These are phyloP conservation scores for Selenicereus undatus DNA, from an alignment of 148 eudicot genomes.

Conservation along the genomic window DNA sequence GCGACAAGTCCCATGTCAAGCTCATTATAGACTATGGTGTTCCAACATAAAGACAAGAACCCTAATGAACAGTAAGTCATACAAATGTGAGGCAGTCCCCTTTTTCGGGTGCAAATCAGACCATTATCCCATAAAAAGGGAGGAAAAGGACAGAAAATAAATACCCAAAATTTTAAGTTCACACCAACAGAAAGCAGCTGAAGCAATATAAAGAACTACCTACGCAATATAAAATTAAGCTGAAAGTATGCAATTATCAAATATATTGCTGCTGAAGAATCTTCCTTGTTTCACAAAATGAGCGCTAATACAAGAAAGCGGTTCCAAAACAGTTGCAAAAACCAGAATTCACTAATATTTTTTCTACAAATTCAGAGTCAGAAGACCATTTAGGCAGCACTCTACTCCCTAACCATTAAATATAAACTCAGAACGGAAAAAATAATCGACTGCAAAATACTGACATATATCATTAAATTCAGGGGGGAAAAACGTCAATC, in stretches of 20 bases:
- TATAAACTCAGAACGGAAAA: neutral
- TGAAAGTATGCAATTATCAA: neutral
- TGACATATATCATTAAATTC: neutral
- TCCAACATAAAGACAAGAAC: neutral
- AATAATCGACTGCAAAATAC: neutral
- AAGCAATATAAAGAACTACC: neutral
- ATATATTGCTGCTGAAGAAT: neutral
- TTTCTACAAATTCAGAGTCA: neutral
- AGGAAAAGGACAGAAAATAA: neutral
- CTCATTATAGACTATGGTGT: neutral
- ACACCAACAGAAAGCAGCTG: too few species aligned
- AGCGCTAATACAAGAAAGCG: neutral
- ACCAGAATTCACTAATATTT: too few species aligned
- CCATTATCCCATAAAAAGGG: neutral
- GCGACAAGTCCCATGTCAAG: neutral
- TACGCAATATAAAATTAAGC: neutral
- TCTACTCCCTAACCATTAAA: neutral
- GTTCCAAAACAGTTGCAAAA: neutral
- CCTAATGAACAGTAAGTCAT: neutral
- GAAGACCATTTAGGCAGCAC: neutral
- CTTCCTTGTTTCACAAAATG: neutral
- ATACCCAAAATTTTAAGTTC: too few species aligned
- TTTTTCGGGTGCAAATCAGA: neutral
- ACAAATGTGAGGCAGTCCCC: neutral
- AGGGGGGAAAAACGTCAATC: neutral